phyloP scores from a whole-genome alignment of 1,284 basidiomycete genomes.

The Ustilago loliicola region DNA sequence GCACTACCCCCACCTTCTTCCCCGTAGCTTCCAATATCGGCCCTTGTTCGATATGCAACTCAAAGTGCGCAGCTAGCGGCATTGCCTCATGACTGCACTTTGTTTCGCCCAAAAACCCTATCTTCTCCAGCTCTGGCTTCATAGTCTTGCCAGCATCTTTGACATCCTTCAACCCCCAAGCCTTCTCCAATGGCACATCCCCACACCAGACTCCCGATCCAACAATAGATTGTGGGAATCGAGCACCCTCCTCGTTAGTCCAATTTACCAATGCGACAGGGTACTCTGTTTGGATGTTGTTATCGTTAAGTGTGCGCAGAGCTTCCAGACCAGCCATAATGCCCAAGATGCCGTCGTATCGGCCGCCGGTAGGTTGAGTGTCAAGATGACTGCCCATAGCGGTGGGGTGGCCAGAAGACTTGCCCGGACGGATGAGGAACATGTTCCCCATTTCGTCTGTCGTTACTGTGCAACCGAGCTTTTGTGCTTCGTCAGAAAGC shows the following conservation, averaged over 20 bases:
- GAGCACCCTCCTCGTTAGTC: conserved; percentile 51
- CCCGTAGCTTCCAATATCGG: conserved; percentile 43
- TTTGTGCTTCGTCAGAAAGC: conserved; percentile 60
- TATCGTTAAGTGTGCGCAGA: conserved; percentile 35
- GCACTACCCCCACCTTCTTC: conserved; percentile 41
- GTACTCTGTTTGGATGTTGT: conserved; percentile 27
- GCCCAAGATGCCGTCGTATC: conserved; percentile 49
- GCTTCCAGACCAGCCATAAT: conserved; percentile 49
- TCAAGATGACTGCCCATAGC: conserved; percentile 50
- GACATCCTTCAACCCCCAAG: conserved; percentile 39
- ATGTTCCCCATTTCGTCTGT: conserved; percentile 68
- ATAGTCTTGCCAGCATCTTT: conserved; percentile 37
- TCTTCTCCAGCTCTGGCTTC: conserved; percentile 43
- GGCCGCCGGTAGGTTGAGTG: conserved; percentile 45
- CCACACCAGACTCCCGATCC: conserved; percentile 65
- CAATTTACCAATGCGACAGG: conserved; percentile 43
- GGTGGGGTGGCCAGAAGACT: conserved; percentile 19
- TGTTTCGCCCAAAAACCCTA: conserved; percentile 36
- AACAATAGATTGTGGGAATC: conserved; percentile 56
- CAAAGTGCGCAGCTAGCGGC: conserved; percentile 47
- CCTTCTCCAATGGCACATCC: conserved; percentile 42
- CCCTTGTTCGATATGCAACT: conserved; percentile 53
- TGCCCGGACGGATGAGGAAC: conserved; percentile 61
- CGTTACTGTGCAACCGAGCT: conserved; percentile 64
- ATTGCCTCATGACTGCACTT: conserved; percentile 40